Base-by-base conservation (phyloP, 2,329 filamentous ascomycete genomes). In the Pseudodiploospora longispora region DNA sequence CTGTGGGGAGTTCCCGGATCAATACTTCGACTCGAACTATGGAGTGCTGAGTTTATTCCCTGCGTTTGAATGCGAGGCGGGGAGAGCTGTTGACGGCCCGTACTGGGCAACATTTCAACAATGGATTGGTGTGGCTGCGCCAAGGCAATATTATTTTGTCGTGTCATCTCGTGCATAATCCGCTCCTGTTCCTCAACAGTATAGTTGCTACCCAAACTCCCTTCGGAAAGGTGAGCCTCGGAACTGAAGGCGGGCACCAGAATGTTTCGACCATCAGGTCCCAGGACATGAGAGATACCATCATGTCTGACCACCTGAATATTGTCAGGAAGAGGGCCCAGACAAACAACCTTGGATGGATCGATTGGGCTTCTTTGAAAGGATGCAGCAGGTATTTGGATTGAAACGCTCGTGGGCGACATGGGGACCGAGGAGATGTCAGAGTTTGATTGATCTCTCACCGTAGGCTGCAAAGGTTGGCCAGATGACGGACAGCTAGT, bases 191-290 rank as follows among this genome's bases (percentile, higher is more conserved):
- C 72, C 27, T 78, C 71, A 7, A 75, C 68, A 0, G 76, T 80
- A 51, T 69, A 80, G 46, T 79, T 76, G 55, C 76, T 79, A 19
- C 75, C 75, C 6, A 79, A 56, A 3, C 74, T 78, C 45, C 38
- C 47, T 49, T 60, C 38, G 45, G 62, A 46, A 43, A 51, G 37
- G 9, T 44, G 41, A 9, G 49, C 49, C 6, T 48, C 37, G 0
- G 49, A 38, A 27, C 46, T 46, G 6, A 51, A 43, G 6, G 44
- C 33, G 12, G 41, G 29, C 3, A 33, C 27, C 10, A 48, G 38
- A 12, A 35, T 33, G 38, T 40, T 38, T 19, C 36, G 40, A 29
- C 41, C 46, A 30, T 44, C 49, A 9, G 42, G 32, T 34, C 36
- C 42, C 10, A 38, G 42, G 9, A 47, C 44, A n/a, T 47, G 49